Base-by-base conservation (phyloP, 1,284 basidiomycete genomes). In the Heterobasidion occidentale region DNA sequence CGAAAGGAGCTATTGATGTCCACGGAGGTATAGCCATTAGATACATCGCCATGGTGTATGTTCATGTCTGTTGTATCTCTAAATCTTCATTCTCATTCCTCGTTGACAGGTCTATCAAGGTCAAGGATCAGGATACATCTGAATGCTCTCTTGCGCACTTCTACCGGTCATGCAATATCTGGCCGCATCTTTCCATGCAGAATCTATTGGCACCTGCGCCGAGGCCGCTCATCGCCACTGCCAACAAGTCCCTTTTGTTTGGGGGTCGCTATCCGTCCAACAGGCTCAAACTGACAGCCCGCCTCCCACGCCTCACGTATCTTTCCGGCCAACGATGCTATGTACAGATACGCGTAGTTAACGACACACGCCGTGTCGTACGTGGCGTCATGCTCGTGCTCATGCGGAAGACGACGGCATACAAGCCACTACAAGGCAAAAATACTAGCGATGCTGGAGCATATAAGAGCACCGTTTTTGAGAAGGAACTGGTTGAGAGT, bases 101-200 rank as follows among this genome's bases (percentile, higher is more conserved):
- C 36, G 60, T 45, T 51, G 55, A 59, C 50, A 82, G 89, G 2
- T 93, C 90, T 2, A 76, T 94, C 68, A 90, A 90, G 71, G 81
- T 97, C 53, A 90, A 90, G 68, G 85, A 92, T 56, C 68, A 81
- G 2, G 71, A 75, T 45, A 78, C 81, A 33, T 73, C 72, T 47
- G 78, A 80, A 64, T 78, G 84, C 8, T 92, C 91, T 6, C 89
- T 97, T 51, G 90, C 94, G 0, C 94, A 98, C 70, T 96, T 97
- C 68, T 97, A 96, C 70, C 86, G 94, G 2, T 77, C 87, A 44
- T 86, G 93, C 65, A 83, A 88, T 54, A 74, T 97, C 35, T 93
- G 88, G 79, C 94, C 94, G 1, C 85, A 85, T 54, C 73, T 94
- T 33, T 81, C 92, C 60, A 84, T 89, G 0, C 72, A 80, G 6